Conservation (phyloP, 75 land plant genomes). For the Picea sitchensis region DNA sequence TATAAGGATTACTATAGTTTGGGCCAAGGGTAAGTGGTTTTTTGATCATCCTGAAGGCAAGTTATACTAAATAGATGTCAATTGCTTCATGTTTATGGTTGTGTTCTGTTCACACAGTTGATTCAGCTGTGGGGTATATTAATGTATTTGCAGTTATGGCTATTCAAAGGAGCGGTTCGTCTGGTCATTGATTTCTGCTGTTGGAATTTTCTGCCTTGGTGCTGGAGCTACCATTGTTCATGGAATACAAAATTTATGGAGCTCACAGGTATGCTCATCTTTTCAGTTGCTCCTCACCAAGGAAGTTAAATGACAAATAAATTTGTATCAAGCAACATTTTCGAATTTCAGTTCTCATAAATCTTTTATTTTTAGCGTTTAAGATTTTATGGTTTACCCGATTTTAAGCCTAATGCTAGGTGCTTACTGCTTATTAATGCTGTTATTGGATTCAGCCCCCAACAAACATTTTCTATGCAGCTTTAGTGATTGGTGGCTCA, state of each 20-base stretch:
- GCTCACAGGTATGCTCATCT: conserved; percentile 50
- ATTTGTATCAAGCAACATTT: too few relatives aligned
- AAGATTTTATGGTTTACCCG: neutral
- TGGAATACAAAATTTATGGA: conserved; percentile 89
- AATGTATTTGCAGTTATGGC: conserved; percentile 63
- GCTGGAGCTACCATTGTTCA: conserved; percentile 97
- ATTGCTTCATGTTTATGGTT: neutral
- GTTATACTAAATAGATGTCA: neutral
- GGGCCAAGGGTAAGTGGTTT: neutral
- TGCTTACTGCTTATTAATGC: neutral
- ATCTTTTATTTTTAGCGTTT: neutral
- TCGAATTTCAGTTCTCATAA: neutral
- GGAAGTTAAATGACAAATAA: neutral
- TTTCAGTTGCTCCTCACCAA: neutral
- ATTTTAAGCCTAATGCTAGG: neutral
- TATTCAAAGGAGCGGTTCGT: conserved; percentile 98
- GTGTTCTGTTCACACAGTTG: neutral
- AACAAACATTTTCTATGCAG: conserved; percentile 69
- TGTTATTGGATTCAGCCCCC: conserved; percentile 55
- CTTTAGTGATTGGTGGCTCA: conserved; percentile 90
- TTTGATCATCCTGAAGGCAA: neutral
- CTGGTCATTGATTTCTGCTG: conserved; percentile 98
- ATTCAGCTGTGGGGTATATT: neutral
- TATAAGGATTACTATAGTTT: neutral
- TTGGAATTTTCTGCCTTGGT: conserved; percentile 97